phyloP scores from a whole-genome alignment of 495 filamentous ascomycete species.

The Parathielavia appendiculata region DNA sequence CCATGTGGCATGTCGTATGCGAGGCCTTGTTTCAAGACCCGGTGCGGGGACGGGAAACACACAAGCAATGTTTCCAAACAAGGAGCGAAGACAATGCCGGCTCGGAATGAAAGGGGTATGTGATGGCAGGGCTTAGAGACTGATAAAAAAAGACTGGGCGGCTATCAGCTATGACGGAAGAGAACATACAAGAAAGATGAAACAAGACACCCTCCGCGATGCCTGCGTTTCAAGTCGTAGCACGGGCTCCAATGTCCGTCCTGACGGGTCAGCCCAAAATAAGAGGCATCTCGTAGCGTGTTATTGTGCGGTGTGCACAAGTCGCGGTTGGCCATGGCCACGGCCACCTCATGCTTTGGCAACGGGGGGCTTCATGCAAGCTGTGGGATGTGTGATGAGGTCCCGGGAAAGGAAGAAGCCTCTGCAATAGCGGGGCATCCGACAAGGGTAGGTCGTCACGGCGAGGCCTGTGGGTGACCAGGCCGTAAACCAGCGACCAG shows the following conservation, averaged over 20 bases:
- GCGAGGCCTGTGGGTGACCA: constrained; percentile 15
- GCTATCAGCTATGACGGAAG: constrained; percentile 18
- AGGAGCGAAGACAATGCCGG: constrained; percentile 10
- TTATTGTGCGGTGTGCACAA: not conserved
- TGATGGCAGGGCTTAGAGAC: not conserved
- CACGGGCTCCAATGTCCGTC: not conserved
- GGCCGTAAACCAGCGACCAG: not conserved
- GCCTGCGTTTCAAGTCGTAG: constrained; percentile 11
- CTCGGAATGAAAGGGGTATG: not conserved
- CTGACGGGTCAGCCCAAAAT: constrained; percentile 7
- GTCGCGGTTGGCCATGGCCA: not conserved
- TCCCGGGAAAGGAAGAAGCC: not conserved
- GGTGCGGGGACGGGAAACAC: constrained; percentile 1
- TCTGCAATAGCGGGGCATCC: not conserved
- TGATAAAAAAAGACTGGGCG: constrained; percentile 29
- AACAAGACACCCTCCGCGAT: constrained; percentile 1
- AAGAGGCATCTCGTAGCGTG: constrained; percentile 1
- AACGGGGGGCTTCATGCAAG: constrained; percentile 1
- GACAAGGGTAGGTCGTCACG: constrained; percentile 16
- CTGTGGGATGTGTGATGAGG: constrained; percentile 15
- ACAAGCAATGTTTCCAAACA: constrained; percentile 9
- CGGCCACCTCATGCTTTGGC: not conserved
- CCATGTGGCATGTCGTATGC: constrained; percentile 1
- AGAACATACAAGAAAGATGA: constrained; percentile 9
- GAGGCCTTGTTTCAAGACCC: constrained; percentile 7